Percentiles rank a stretch among this genome's conserved stretches.
phyloP scores from a whole-genome alignment of 2,329 filamentous ascomycete genomes.

The Fonsecaea nubica region DNA sequence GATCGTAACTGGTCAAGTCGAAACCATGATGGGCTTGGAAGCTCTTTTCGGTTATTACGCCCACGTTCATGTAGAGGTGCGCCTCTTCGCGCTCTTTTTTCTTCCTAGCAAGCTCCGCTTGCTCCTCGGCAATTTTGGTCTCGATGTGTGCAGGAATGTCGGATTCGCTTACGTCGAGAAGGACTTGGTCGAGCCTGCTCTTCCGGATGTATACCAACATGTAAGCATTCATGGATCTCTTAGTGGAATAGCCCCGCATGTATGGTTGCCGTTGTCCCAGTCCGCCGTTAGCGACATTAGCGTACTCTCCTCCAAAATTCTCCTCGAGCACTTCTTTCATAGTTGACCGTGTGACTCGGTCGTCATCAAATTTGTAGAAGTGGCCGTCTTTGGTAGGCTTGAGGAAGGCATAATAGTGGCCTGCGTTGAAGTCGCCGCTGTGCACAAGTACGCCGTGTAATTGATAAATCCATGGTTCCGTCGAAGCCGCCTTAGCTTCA shows the following conservation, averaged over 20 bases:
- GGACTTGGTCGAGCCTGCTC: conserved; percentile 79
- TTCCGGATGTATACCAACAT: conserved; percentile 98
- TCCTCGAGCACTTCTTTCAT: conserved; percentile 91
- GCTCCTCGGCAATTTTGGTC: conserved; percentile 80
- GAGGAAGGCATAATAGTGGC: conserved; percentile 97
- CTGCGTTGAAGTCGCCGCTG: conserved; percentile 94
- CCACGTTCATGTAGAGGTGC: conserved; percentile 86
- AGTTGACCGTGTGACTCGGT: conserved; percentile 93
- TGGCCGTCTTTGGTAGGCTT: conserved; percentile 91
- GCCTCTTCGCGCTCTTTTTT: conserved; percentile 92
- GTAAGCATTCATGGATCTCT: conserved; percentile 85
- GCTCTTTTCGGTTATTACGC: conserved; percentile 79
- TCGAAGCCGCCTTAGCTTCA: conserved; percentile 73
- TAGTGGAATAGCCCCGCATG: conserved; percentile 67
- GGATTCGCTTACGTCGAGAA: conserved; percentile 75
- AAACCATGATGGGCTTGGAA: conserved; percentile 83
- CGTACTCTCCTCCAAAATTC: conserved; percentile 91
- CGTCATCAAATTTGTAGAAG: conserved; percentile 98
- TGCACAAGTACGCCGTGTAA: conserved; percentile 95
- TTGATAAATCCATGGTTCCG: conserved; percentile 89
- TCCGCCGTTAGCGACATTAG: conserved; percentile 62
- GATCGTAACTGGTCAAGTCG: conserved; percentile 76
- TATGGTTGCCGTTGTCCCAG: conserved; percentile 67
- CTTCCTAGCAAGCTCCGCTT: conserved; percentile 73
- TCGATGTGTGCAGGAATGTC: conserved; percentile 84